Conservation (phyloP, 345 rosid genomes). For the Syzygium grande region DNA sequence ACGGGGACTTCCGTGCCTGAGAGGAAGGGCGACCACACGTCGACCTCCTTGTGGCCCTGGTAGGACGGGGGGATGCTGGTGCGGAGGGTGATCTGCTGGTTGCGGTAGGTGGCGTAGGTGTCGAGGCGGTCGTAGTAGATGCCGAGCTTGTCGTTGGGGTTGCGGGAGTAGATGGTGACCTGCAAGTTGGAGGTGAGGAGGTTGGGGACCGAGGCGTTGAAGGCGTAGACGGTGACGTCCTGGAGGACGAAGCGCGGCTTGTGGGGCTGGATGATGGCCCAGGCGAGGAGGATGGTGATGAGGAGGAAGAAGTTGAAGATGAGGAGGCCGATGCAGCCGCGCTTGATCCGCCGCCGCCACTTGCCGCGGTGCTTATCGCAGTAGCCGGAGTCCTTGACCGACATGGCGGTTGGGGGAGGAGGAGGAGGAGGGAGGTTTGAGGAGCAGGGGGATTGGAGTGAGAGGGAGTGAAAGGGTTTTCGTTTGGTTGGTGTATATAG, state of each 20-base stretch:
- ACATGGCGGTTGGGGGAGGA: slow-evolving; percentile 18
- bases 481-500: neutral
- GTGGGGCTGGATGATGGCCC: slow-evolving; percentile 82
- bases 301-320: slow-evolving; percentile 46
- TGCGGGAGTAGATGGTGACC: slow-evolving; percentile 70
- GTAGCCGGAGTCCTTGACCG: slow-evolving; percentile 7
- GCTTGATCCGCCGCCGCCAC: slow-evolving; percentile 19
- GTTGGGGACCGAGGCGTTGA: slow-evolving; percentile 71
- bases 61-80: slow-evolving; percentile 44
- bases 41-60: slow-evolving; percentile 46
- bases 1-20: slow-evolving; percentile 64
- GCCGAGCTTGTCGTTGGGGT: slow-evolving; percentile 75
- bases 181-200: slow-evolving; percentile 67
- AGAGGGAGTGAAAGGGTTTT: neutral
- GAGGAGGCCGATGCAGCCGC: slow-evolving; percentile 30
- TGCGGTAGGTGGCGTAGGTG: slow-evolving; percentile 57
- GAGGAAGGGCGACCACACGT: slow-evolving; percentile 80
- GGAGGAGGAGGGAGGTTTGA: neutral
- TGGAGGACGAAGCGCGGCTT: slow-evolving; percentile 85
- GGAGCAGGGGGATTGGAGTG: neutral
- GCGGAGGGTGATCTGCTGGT: slow-evolving; percentile 73
- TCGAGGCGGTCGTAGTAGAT: slow-evolving; percentile 77
- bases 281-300: slow-evolving; percentile 50
- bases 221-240: slow-evolving; percentile 82
- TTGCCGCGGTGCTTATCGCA: slow-evolving; percentile 34